phyloP scores from a whole-genome alignment of 495 filamentous ascomycete genomes.

The Articulospora tetracladia region DNA sequence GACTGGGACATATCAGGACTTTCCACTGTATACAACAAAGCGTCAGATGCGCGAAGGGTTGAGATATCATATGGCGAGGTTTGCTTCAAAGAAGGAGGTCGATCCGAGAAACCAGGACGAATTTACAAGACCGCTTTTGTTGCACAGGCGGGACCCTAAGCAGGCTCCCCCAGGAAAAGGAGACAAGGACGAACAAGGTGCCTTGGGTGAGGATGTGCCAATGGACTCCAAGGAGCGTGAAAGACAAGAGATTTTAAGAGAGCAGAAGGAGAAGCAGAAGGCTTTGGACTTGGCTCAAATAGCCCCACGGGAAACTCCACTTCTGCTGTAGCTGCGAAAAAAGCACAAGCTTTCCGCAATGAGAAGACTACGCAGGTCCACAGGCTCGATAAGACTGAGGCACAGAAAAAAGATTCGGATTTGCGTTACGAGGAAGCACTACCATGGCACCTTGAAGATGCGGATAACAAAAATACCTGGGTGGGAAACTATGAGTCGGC shows the following conservation, averaged over 20 bases:
- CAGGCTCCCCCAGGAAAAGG: conserved; percentile 54
- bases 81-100: conserved; percentile 56
- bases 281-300: conserved; percentile 85
- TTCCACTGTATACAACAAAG: conserved; percentile 77
- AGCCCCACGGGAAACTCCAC: conserved; percentile 55
- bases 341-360: conserved; percentile 63
- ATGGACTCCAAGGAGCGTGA: conserved; percentile 63
- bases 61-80: conserved; percentile 80
- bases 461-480: conserved; percentile 90
- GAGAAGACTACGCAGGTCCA: conserved; percentile 66
- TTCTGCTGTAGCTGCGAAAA: conserved; percentile 43
- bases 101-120: conserved; percentile 74
- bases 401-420: conserved; percentile 70
- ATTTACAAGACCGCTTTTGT: conserved; percentile 80
- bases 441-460: conserved; percentile 96
- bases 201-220: conserved; percentile 27
- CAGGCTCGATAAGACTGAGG: conserved; percentile 57
- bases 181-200: conserved; percentile 47
- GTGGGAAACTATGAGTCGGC: conserved; percentile 84
- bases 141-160: conserved; percentile 88
- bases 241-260: conserved; percentile 62
- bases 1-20: conserved; percentile 53
- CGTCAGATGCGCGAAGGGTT: conserved; percentile 72
- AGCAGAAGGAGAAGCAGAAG: conserved; percentile 75
- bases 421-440: conserved; percentile 91